Percentiles rank a stretch among this genome's conserved stretches.
Conservation (phyloP, 164 flowering plant species). For the Tetracentron sinense region DNA sequence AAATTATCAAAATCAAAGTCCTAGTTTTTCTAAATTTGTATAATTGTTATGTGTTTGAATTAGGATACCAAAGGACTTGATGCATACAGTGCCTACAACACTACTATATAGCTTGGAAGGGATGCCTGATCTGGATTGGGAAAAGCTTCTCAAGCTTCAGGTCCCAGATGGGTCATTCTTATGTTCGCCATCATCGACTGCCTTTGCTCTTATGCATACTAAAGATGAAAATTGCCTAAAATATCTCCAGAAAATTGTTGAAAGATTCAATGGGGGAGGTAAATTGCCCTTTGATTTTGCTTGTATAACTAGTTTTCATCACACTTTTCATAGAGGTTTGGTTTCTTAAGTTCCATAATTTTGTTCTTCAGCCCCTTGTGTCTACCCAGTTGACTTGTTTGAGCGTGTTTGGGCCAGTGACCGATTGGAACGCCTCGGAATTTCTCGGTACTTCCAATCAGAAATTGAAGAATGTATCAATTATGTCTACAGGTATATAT, state of each 20-base stretch:
- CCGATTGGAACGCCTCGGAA: constrained; percentile 70
- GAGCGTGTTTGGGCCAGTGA: constrained; percentile 73
- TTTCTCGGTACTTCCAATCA: constrained; percentile 48
- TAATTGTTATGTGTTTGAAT: constrained; percentile 8
- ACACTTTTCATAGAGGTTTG: background rate
- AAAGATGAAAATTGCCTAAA: too few relatives aligned
- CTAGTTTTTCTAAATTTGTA: constrained; percentile 10
- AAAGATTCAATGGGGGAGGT: constrained; percentile 25
- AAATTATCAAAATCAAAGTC: too few relatives aligned
- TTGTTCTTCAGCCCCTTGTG: constrained; percentile 48
- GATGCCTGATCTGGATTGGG: too few relatives aligned
- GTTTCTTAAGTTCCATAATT: background rate
- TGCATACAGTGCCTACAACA: constrained; percentile 76
- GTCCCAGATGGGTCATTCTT: constrained; percentile 72
- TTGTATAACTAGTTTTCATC: background rate
- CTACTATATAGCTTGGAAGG: constrained; percentile 70
- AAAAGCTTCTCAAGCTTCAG: too few relatives aligned
- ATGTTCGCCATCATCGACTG: constrained; percentile 76
- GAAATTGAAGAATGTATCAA: too few relatives aligned
- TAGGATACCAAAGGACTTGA: constrained; percentile 76
- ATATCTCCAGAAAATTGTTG: constrained; percentile 13
- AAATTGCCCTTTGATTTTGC: background rate
- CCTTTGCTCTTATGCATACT: too few relatives aligned
- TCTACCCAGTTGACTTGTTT: constrained; percentile 69
- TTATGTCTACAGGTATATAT: constrained; percentile 53